Base-by-base conservation (phyloP, 352 stramenopile species). In the Globisporangium okanoganense region DNA sequence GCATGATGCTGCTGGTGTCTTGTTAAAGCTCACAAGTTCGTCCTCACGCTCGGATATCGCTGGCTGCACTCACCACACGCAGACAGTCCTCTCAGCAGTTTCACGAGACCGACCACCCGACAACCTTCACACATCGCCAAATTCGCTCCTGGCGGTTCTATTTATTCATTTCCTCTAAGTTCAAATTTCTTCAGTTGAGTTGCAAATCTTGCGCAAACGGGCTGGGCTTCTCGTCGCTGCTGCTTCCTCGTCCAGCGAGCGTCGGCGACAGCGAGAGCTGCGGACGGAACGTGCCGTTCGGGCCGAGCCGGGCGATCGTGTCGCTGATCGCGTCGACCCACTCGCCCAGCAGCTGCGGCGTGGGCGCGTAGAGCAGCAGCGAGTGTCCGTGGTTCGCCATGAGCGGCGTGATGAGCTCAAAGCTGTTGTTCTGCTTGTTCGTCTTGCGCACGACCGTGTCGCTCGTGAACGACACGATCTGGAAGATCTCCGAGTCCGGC, bases 341-440 rank as follows among this genome's bases (percentile, higher is more conserved):
- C 31, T 80, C 77, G 56, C 74, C 76, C 20, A 87, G 58, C 22
- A 76, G 65, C 40, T 72, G 60, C 5, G 69, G 25, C n/a, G 65
- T 83, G 20, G 79, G 71, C 2, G 82, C 79, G 63, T 78, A 88
- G 52, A 92, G 65, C 62, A 90, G 65, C 33, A 92, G 72, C 36
- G 78, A 86, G 64, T 90, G 80, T 13, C 71, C 69, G 43, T 84
- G 84, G 31, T 66, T 71, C 12, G 80, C 80, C 82, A 92, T 90
- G 9, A 78, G 56, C 45, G 78, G 78, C 36, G 80, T 92, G 65
- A 92, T 72, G 49, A 90, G 56, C 71, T 92, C 82, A 53, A 92
- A 88, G 62, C 75, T 88, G 62, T 87, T 88, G 75, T 88, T 87
- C 47, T 86, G 71, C 69, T 90, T 92, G 14, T 72, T 66, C 10